A percentile compares a stretch with the other conserved stretches of the same genome.
Evolutionary conservation across 495 filamentous ascomycete species (phyloP).

Genomic region (Penicillium waksmanii): DNA sequence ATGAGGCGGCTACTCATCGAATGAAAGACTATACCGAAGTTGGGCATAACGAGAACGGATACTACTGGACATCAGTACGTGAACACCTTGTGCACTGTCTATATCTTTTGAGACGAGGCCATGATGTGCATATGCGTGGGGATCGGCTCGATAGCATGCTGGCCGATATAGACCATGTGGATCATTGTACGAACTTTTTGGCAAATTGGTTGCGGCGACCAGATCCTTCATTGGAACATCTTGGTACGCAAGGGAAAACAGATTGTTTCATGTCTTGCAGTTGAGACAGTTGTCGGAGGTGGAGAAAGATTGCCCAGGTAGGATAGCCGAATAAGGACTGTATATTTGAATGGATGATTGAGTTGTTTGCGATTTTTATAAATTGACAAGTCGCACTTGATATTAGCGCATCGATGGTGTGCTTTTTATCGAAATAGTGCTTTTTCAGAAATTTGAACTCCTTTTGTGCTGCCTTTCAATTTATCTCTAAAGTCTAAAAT

Average conservation of each 20-base stretch:
- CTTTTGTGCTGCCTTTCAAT: too few relatives aligned
- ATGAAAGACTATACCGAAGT: constrained; percentile 22
- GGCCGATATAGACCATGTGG: constrained; percentile 21
- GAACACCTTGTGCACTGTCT: constrained; percentile 23
- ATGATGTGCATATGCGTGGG: constrained; percentile 23
- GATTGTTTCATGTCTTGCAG: constrained; percentile 23
- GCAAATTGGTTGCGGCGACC: constrained; percentile 19
- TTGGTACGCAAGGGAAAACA: constrained; percentile 20
- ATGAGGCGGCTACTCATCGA: constrained; percentile 15
- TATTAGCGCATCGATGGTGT: too few relatives aligned
- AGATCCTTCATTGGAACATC: constrained; percentile 10
- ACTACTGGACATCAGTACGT: constrained; percentile 20
- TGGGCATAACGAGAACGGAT: constrained; percentile 12
- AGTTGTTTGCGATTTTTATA: too few relatives aligned
- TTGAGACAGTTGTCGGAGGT: not conserved
- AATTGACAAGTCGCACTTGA: too few relatives aligned
- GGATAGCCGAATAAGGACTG: not conserved
- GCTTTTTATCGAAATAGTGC: too few relatives aligned
- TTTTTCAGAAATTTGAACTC: too few relatives aligned
- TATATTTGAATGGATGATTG: not conserved
- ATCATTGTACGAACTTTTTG: constrained; percentile 22
- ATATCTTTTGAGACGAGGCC: constrained; percentile 19
- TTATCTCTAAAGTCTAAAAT: too few relatives aligned
- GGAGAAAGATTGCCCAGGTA: not conserved
- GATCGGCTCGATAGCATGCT: constrained; percentile 21